Percentiles rank a stretch among this genome's conserved stretches.
Evolutionary conservation across 495 filamentous ascomycete species (phyloP).

Genomic region (Penicillium mononematosum): DNA sequence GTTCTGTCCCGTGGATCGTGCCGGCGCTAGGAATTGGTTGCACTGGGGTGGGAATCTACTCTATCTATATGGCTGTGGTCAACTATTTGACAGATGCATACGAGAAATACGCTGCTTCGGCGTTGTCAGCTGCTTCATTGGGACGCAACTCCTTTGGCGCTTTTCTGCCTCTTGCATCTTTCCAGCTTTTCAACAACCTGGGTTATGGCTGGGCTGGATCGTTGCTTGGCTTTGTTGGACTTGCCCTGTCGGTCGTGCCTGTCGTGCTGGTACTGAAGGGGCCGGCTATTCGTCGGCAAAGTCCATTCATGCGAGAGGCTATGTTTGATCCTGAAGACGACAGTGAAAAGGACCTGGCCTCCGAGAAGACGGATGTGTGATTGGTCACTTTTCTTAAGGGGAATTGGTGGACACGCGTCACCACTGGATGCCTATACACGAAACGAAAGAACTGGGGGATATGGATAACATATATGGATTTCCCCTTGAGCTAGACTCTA

Average conservation of each 20-base stretch:
- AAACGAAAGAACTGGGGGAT: background rate
- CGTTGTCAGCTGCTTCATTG: slow-evolving; percentile 35
- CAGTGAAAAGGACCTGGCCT: slow-evolving; percentile 2
- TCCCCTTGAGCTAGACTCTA: background rate
- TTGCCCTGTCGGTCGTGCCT: slow-evolving; percentile 38
- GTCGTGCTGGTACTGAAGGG: slow-evolving; percentile 39
- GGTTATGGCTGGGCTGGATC: slow-evolving; percentile 48
- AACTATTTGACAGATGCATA: slow-evolving; percentile 51
- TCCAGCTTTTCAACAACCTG: slow-evolving; percentile 38
- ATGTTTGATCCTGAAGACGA: slow-evolving; percentile 18
- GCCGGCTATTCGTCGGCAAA: slow-evolving; percentile 32
- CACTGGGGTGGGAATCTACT: slow-evolving; percentile 42
- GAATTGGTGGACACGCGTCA: background rate
- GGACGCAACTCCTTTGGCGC: slow-evolving; percentile 39
- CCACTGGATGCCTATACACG: background rate
- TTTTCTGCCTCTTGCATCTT: slow-evolving; percentile 40
- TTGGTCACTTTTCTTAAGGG: background rate
- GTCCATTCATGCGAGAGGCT: slow-evolving; percentile 42
- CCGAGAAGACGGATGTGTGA: slow-evolving; percentile 4
- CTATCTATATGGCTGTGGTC: slow-evolving; percentile 48
- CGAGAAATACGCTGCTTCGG: slow-evolving; percentile 40
- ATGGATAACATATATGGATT: background rate
- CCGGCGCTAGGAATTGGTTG: slow-evolving; percentile 37
- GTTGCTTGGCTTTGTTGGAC: slow-evolving; percentile 42
- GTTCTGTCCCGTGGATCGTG: slow-evolving; percentile 39